Evolutionary conservation across 352 stramenopile genomes (phyloP), one percentile per base, ranked within the genome.

Genomic region (Aphanomyces invadans): DNA sequence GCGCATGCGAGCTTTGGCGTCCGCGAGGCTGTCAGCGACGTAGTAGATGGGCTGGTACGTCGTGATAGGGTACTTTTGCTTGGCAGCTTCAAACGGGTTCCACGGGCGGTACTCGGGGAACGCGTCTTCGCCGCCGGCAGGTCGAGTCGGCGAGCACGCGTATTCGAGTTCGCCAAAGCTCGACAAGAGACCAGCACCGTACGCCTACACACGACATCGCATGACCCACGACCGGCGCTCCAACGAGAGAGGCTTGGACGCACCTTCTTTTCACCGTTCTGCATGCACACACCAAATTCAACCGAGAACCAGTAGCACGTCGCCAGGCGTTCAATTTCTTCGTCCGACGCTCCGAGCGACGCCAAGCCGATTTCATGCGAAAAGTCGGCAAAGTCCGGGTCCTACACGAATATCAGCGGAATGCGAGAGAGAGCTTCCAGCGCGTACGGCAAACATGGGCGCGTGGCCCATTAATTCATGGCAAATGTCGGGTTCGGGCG

Each of bases 261-360:
- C 32, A 88, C 85, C 83, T 98, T 99, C 74, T 94, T 87, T 61
- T 95, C 82, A 10, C 90, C 92, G 70, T 90, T 82, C 71, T 98
- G 86, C 65, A 89, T 88, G 70, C 88, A 98, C 32, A 99, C 53
- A 7, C 96, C 96, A 68, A 98, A 99, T 78, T 99, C 96, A 17
- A 99, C 95, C 9, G 91, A 98, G 80, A 98, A 97, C 96, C 96
- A 99, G 80, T 99, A 99, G 79, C 92, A 98, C 70, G 90, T 95
- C 0, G 96, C 96, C 23, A 99, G 80, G 45, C 80, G 80, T 64
- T 92, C 70, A 28, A 99, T 95, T 69, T 99, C 95, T 74, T 98
- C 93, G 56, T 99, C 96, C 12, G 79, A 96, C 3, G 95, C 95
- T 59, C 95, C 95, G 4, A 99, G 79, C 59, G 88, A 98, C 21